phyloP scores from a whole-genome alignment of 805 yeast genomes.

The Lipomyces starkeyi region DNA sequence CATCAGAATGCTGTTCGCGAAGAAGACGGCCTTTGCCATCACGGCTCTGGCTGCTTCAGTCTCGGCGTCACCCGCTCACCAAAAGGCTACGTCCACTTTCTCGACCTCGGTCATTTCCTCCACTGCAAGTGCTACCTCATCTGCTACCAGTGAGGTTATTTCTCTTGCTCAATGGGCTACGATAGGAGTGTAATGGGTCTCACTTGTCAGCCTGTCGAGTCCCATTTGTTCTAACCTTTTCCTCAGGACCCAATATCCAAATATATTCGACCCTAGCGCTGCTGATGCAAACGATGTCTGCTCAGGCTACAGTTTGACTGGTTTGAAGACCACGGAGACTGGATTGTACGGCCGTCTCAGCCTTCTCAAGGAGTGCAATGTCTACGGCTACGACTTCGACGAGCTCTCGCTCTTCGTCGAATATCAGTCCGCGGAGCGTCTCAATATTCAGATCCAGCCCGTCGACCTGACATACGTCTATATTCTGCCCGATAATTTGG shows the following conservation, averaged over 20 bases:
- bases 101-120: not conserved
- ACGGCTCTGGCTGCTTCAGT: not conserved
- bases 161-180: not conserved
- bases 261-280: constrained; percentile 1
- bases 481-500: constrained; percentile 10
- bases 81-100: not conserved
- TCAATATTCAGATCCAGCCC: constrained; percentile 16
- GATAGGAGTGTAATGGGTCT: not conserved
- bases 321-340: not conserved
- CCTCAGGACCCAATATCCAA: not conserved
- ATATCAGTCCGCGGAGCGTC: constrained; percentile 12
- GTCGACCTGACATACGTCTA: constrained; percentile 9
- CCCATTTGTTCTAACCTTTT: not conserved
- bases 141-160: not conserved
- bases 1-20: not conserved
- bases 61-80: not conserved
- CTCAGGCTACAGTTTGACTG: not conserved
- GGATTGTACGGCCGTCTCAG: constrained; percentile 3
- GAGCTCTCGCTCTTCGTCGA: constrained; percentile 11
- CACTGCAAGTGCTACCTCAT: not conserved
- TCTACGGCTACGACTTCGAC: constrained; percentile 31
- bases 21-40: not conserved
- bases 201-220: not conserved
- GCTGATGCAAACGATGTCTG: not conserved
- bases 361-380: constrained; percentile 19